Percentiles rank a stretch among this genome's conserved stretches.
Conservation (phyloP, 2,329 filamentous ascomycete genomes). For the Fusarium sp. region DNA sequence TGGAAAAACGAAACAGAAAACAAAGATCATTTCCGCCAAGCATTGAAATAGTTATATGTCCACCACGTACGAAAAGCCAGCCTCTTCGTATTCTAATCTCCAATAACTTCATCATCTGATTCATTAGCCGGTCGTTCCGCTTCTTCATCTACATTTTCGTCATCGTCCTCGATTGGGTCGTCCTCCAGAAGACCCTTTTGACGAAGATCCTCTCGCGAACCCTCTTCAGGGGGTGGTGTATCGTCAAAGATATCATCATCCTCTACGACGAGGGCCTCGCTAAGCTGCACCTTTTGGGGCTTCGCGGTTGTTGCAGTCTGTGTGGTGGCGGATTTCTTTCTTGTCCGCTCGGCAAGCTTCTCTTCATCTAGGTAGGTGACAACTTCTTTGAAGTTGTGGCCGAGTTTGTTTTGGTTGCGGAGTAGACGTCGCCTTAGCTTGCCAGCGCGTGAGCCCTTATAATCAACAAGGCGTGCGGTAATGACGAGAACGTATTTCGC, state of each 20-base stretch:
- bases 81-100: constrained; percentile 55
- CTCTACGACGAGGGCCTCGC: constrained; percentile 62
- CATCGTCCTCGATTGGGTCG: constrained; percentile 57
- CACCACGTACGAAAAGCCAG: constrained; percentile 19
- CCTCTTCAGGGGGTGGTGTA: constrained; percentile 68
- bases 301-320: constrained; percentile 42
- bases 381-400: constrained; percentile 87
- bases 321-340: constrained; percentile 55
- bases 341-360: constrained; percentile 63
- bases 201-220: constrained; percentile 69
- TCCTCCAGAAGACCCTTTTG: constrained; percentile 68
- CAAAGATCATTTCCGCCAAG: constrained; percentile 25
- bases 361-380: constrained; percentile 82
- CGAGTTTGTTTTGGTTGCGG: constrained; percentile 84
- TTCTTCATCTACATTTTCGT: constrained; percentile 51
- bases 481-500: constrained; percentile 87
- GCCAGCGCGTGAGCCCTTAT: constrained; percentile 68
- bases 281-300: constrained; percentile 53
- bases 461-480: constrained; percentile 79
- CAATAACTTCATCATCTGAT: constrained; percentile 61
- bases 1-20: constrained; percentile 25
- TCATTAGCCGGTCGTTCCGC: constrained; percentile 53
- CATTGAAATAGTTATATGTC: constrained; percentile 31
- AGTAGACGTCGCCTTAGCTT: constrained; percentile 78
- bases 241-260: constrained; percentile 61